A percentile compares a stretch with the other conserved stretches of the same genome.
Evolutionary conservation across 305 asterid genomes (phyloP).

Genomic region (Stenogyne calaminthoides): DNA sequence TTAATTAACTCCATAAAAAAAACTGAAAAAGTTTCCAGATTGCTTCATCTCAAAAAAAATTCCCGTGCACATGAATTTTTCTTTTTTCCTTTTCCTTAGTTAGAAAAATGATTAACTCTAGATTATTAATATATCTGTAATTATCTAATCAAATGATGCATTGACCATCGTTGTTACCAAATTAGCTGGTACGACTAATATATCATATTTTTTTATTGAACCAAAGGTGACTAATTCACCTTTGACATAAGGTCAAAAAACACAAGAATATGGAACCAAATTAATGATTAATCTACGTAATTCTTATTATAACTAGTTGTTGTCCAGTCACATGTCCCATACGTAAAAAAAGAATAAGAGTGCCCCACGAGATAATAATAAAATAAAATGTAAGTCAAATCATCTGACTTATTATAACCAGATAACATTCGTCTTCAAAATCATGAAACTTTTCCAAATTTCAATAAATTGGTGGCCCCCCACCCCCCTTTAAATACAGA

Average conservation of each 20-base stretch:
- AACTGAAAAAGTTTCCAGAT: too few relatives aligned
- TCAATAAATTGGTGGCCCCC: background rate
- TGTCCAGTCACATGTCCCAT: slow-evolving; percentile 28
- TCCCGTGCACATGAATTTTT: too few relatives aligned
- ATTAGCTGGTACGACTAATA: background rate
- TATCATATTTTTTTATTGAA: background rate
- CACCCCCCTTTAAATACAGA: slow-evolving; percentile 2
- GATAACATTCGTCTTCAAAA: slow-evolving; percentile 10
- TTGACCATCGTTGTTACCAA: too few relatives aligned
- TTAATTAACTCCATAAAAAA: too few relatives aligned
- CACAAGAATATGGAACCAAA: background rate
- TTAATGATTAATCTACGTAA: background rate
- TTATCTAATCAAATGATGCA: too few relatives aligned
- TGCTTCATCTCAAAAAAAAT: too few relatives aligned
- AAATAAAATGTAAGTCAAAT: background rate
- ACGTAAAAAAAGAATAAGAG: background rate
- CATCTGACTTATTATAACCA: background rate
- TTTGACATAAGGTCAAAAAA: background rate
- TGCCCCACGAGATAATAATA: background rate
- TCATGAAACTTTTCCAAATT: background rate
- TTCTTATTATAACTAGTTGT: background rate
- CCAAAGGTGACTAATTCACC: background rate
- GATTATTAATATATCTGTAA: too few relatives aligned
- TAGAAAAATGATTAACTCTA: too few relatives aligned
- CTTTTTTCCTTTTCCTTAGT: too few relatives aligned